These are phyloP conservation scores for Sparassis latifolia DNA, from an alignment of 1,284 basidiomycete genomes.

Conservation along the genomic window DNA sequence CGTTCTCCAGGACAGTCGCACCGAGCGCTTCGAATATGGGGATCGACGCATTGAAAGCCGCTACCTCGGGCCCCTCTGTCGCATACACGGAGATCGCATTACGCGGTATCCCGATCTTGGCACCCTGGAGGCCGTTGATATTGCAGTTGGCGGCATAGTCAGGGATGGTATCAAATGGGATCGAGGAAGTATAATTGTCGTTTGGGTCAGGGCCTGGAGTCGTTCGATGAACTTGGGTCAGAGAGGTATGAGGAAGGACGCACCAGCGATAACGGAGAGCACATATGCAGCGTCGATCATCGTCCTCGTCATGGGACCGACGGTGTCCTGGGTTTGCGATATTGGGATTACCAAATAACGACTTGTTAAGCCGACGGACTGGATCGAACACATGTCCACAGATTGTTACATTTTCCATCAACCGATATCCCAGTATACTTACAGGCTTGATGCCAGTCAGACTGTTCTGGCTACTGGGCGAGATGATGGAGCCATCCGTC, in stretches of 20 bases:
- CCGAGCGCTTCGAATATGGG: conserved; percentile 29
- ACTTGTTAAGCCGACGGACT: background rate
- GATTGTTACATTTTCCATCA: conserved; percentile 32
- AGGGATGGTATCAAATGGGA: conserved; percentile 30
- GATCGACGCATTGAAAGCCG: conserved; percentile 32
- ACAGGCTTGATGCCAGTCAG: conserved; percentile 44
- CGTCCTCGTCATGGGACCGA: conserved; percentile 41
- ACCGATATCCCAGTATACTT: conserved; percentile 40
- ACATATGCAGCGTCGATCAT: conserved; percentile 40
- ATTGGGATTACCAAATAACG: conserved; percentile 38
- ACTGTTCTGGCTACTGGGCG: conserved; percentile 35
- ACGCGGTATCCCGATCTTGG: conserved; percentile 34
- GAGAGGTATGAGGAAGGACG: too few species aligned
- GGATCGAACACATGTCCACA: background rate
- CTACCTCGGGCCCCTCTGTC: conserved; percentile 17
- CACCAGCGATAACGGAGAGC: conserved; percentile 37
- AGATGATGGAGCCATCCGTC: conserved; percentile 60
- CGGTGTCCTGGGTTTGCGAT: conserved; percentile 42
- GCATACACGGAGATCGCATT: conserved; percentile 9
- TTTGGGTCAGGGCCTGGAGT: conserved; percentile 26
- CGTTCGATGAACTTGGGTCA: too few species aligned
- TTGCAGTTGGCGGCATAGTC: conserved; percentile 32
- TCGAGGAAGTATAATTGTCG: conserved; percentile 38
- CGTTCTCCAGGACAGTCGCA: conserved; percentile 34
- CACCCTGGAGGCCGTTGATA: conserved; percentile 29